Conservation (phyloP, 495 filamentous ascomycete species). For the Lasiosphaeria ovina region DNA sequence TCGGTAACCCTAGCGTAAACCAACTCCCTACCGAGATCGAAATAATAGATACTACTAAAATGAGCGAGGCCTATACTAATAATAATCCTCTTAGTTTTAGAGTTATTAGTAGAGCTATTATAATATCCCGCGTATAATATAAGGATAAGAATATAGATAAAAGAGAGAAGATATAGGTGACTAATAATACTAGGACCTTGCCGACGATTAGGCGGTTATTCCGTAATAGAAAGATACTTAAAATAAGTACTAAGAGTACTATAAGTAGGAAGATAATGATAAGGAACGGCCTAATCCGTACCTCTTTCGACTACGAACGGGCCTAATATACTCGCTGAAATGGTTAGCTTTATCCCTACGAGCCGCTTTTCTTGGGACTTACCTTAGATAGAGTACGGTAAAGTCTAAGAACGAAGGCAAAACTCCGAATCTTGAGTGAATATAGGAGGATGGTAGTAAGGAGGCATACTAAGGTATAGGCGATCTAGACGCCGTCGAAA, state of each 20-base stretch:
- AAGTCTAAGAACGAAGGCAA: neutral
- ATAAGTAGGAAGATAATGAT: neutral
- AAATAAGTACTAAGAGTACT: neutral
- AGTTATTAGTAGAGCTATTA: neutral
- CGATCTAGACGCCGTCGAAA: constrained; percentile 2
- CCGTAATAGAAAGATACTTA: neutral
- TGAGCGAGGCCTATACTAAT: neutral
- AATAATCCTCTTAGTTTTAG: neutral
- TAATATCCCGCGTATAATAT: no score
- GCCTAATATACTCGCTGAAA: neutral
- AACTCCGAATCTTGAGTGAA: neutral
- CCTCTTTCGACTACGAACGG: neutral
- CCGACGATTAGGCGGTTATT: neutral
- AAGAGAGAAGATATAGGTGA: neutral
- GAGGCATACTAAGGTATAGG: neutral
- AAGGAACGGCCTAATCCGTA: neutral
- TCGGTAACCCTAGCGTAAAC: neutral
- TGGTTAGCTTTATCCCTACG: neutral
- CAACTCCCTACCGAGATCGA: neutral
- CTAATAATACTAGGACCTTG: neutral
- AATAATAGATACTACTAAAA: neutral
- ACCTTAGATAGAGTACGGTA: neutral
- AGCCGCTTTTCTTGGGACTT: neutral
- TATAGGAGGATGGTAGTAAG: neutral
- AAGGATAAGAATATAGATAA: neutral